Evolutionary conservation across 768 basidiomycete genomes (phyloP).

Genomic region (Naganishia vishniacii): DNA sequence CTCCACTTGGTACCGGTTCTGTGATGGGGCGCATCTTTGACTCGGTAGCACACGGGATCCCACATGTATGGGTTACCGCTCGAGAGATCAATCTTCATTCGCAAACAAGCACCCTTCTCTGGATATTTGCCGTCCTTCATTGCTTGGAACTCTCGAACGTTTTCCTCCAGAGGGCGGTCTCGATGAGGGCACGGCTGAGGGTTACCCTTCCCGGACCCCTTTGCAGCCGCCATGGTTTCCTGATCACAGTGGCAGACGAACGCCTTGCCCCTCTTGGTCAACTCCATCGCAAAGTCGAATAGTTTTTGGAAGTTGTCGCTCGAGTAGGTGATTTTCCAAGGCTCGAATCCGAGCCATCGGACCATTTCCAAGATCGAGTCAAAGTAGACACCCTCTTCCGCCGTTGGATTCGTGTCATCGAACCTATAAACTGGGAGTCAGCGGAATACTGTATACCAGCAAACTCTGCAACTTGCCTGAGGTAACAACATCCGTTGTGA

Average conservation of each 20-base stretch:
- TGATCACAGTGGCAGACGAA: slow-evolving; percentile 92
- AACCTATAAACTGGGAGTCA: slow-evolving; percentile 50
- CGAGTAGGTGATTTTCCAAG: slow-evolving; percentile 98
- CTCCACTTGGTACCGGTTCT: slow-evolving; percentile 89
- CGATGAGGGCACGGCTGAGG: slow-evolving; percentile 84
- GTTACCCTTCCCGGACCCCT: slow-evolving; percentile 68
- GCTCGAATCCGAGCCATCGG: slow-evolving; percentile 94
- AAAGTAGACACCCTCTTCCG: slow-evolving; percentile 92
- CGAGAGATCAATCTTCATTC: slow-evolving; percentile 94
- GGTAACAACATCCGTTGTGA: slow-evolving; percentile 83
- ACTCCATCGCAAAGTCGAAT: slow-evolving; percentile 76
- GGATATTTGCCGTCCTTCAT: slow-evolving; percentile 88
- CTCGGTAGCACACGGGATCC: slow-evolving; percentile 95
- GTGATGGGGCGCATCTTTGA: slow-evolving; percentile 83
- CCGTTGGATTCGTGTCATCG: slow-evolving; percentile 98
- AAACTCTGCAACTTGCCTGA: slow-evolving; percentile 53
- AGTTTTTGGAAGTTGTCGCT: slow-evolving; percentile 90
- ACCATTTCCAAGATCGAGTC: slow-evolving; percentile 93
- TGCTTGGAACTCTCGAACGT: slow-evolving; percentile 75
- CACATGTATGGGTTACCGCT: slow-evolving; percentile 98
- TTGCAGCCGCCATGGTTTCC: slow-evolving; percentile 27
- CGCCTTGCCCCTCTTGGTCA: slow-evolving; percentile 83
- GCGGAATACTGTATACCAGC: not conserved
- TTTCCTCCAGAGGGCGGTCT: slow-evolving; percentile 76
- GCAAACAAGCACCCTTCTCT: slow-evolving; percentile 83